Conservation (phyloP, 2,329 filamentous ascomycete genomes). For the Apiospora sp. region DNA sequence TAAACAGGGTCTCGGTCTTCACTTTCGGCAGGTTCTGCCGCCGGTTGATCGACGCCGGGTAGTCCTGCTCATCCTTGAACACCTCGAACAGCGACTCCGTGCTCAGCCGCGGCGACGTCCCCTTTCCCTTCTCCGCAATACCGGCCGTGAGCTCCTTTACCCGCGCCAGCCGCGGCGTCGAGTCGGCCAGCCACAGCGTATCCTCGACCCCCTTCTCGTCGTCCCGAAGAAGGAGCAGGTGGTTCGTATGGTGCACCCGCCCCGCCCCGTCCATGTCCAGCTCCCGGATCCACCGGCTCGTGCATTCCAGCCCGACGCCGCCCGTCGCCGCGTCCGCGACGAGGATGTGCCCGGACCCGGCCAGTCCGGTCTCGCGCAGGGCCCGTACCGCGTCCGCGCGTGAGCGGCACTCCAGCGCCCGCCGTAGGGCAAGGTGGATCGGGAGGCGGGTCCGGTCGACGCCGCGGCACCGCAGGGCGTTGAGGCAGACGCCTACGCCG, state of each 20-base stretch:
- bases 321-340: constrained; percentile 51
- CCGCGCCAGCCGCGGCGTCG: constrained; percentile 36
- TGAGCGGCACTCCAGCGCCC: constrained; percentile 60
- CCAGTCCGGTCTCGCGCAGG: constrained; percentile 54
- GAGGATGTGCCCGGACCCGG: constrained; percentile 58
- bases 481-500: constrained; percentile 67
- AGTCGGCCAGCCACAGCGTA: constrained; percentile 42
- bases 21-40: constrained; percentile 32
- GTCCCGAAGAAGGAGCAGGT: constrained; percentile 42
- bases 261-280: constrained; percentile 38
- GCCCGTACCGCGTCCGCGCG: constrained; percentile 53
- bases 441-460: constrained; percentile 61
- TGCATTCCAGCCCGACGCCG: constrained; percentile 56
- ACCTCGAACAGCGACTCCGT: constrained; percentile 34
- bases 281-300: constrained; percentile 40
- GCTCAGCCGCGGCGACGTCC: constrained; percentile 2
- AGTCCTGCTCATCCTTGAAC: constrained; percentile 41
- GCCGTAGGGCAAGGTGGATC: constrained; percentile 67
- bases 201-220: constrained; percentile 38
- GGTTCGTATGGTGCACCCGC: constrained; percentile 53
- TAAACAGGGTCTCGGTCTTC: constrained; percentile 43
- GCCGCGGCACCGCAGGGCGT: constrained; percentile 66
- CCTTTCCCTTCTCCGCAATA: constrained; percentile 21
- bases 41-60: constrained; percentile 41
- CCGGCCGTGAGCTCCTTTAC: constrained; percentile 37